These are phyloP conservation scores for Glarea lozoyensis DNA, from an alignment of 495 filamentous ascomycete species.

Conservation along the genomic window DNA sequence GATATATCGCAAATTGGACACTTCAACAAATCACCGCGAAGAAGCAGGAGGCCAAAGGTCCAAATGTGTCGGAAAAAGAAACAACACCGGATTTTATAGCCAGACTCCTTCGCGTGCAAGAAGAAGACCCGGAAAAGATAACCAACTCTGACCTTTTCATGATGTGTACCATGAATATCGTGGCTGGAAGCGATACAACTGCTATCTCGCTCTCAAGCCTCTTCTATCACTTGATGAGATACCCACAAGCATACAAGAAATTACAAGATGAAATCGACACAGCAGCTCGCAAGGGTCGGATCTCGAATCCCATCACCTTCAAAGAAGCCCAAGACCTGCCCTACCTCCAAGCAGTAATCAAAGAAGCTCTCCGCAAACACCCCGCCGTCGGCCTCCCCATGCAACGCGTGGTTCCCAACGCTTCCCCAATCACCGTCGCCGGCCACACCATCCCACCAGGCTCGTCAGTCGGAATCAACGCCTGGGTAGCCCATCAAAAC, in stretches of 20 bases:
- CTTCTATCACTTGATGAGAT: slow-evolving; percentile 36
- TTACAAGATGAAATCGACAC: slow-evolving; percentile 36
- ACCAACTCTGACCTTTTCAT: slow-evolving; percentile 39
- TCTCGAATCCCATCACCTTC: slow-evolving; percentile 27
- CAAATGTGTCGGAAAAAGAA: slow-evolving; percentile 2
- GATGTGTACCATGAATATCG: slow-evolving; percentile 37
- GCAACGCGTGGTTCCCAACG: slow-evolving; percentile 46
- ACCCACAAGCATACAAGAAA: slow-evolving; percentile 25
- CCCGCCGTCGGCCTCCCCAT: slow-evolving; percentile 41
- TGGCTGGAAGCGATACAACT: slow-evolving; percentile 46
- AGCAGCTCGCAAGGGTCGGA: slow-evolving; percentile 9
- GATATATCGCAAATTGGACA: slow-evolving; percentile 28
- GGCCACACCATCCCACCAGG: slow-evolving; percentile 43
- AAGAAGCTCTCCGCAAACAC: slow-evolving; percentile 52
- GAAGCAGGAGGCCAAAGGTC: neutral
- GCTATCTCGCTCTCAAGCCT: slow-evolving; percentile 37
- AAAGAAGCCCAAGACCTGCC: slow-evolving; percentile 42
- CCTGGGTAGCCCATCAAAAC: slow-evolving; percentile 42
- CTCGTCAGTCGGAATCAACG: slow-evolving; percentile 42
- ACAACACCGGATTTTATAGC: slow-evolving; percentile 23
- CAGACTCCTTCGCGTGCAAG: slow-evolving; percentile 33
- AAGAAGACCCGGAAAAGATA: slow-evolving; percentile 38
- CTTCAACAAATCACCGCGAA: slow-evolving; percentile 17
- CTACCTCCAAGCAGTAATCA: slow-evolving; percentile 54
- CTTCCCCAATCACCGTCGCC: slow-evolving; percentile 37